Conservation (phyloP, 2,329 filamentous ascomycete genomes). For the Canariomyces notabilis region DNA sequence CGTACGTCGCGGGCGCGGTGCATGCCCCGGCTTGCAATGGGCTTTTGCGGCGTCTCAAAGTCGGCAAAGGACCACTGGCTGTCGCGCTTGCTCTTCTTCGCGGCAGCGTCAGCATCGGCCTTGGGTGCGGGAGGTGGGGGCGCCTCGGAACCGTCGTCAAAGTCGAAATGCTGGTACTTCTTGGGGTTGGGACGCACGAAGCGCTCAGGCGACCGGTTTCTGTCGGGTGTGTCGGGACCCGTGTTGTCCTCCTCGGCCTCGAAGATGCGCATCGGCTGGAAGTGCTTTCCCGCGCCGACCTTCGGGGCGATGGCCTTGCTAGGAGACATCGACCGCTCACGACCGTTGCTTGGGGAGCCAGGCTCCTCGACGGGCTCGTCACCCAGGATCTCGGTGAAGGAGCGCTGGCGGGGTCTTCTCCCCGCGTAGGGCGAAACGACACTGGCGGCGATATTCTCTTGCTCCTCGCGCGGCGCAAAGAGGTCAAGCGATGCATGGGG, state of each 20-base stretch:
- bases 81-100: slow-evolving; percentile 57
- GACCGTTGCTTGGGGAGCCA: slow-evolving; percentile 33
- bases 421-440: slow-evolving; percentile 60
- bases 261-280: slow-evolving; percentile 59
- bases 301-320: slow-evolving; percentile 46
- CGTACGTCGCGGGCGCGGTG: slow-evolving; percentile 63
- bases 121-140: slow-evolving; percentile 41
- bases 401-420: slow-evolving; percentile 58
- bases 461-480: slow-evolving; percentile 64
- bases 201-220: slow-evolving; percentile 37
- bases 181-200: slow-evolving; percentile 63
- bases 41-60: slow-evolving; percentile 77
- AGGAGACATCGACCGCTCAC: slow-evolving; percentile 50
- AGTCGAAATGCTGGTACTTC: slow-evolving; percentile 83
- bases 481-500: slow-evolving; percentile 69
- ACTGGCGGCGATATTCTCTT: slow-evolving; percentile 44
- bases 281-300: slow-evolving; percentile 55
- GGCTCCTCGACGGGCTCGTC: slow-evolving; percentile 41
- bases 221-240: slow-evolving; percentile 36
- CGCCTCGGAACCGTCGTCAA: slow-evolving; percentile 60
- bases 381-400: slow-evolving; percentile 67
- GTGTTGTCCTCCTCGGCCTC: slow-evolving; percentile 45
- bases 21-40: slow-evolving; percentile 54
- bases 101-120: slow-evolving; percentile 36
- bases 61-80: slow-evolving; percentile 86